Conservation (phyloP, 345 rosid species). For the Kandelia obovata region DNA sequence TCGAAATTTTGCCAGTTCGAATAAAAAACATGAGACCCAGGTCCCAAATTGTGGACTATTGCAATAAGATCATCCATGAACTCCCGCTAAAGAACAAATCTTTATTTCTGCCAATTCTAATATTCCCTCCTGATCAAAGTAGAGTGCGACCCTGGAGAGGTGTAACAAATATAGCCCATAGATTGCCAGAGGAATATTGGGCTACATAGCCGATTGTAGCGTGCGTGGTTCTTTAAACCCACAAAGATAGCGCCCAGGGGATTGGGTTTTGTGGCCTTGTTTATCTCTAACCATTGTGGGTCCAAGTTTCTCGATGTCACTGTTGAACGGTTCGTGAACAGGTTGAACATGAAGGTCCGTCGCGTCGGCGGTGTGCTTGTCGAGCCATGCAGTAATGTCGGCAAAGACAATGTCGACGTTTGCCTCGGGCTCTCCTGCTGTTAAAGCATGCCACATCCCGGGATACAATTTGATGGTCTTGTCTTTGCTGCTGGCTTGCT, state of each 20-base stretch:
- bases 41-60: no score
- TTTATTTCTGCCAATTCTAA: no score
- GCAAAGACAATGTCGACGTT: constrained; percentile 68
- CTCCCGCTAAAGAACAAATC: no score
- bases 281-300: not conserved
- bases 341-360: constrained; percentile 28
- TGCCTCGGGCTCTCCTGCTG: constrained; percentile 77
- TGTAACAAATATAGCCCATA: not conserved
- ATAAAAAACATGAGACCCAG: no score
- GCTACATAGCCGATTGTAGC: constrained; percentile 64
- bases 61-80: no score
- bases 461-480: constrained; percentile 79
- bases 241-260: constrained; percentile 40
- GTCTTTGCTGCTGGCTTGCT: constrained; percentile 64
- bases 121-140: no score
- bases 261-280: not conserved
- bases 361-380: constrained; percentile 35
- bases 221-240: constrained; percentile 55
- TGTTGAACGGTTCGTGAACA: constrained; percentile 5
- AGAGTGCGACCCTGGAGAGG: no score
- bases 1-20: no score
- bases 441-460: constrained; percentile 94
- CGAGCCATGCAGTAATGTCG: constrained; percentile 74
- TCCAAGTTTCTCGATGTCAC: constrained; percentile 15
- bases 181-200: not conserved